Evolutionary conservation across 768 basidiomycete genomes (phyloP), one percentile per base, ranked within the genome.

Genomic region (Polyporus arcularius): DNA sequence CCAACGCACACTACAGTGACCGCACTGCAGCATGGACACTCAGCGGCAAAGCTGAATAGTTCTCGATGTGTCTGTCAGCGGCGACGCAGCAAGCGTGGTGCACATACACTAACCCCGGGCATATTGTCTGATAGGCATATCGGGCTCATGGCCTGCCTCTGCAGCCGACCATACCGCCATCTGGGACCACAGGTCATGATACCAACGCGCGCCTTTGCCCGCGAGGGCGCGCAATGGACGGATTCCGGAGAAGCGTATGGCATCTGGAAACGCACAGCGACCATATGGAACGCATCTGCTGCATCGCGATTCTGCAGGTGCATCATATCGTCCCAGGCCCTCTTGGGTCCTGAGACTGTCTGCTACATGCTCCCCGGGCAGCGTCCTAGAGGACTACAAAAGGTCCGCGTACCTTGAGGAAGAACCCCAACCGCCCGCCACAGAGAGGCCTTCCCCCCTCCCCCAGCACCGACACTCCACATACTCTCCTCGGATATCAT

Each of bases 231-330:
- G 50, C 38, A 43, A 53, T 41, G 45, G 31, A 18, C 18, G 31
- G 6, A 11, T 31, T 32, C 45, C 50, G 42, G 26, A 51, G 55
- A 53, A 57, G 55, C 48, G 28, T 32, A 51, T 49, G 60, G 31
- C 53, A 42, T 14, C 45, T 42, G 32, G 55, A 53, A 52, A 31
- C 14, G 14, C 5, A 21, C 50, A 46, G 12, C 55, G 18, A 43
- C 61, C 61, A 45, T 47, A 54, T 62, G 61, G 61, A 45, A 43
- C 55, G 46, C 42, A 49, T 53, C 56, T 47, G 15, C 7, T 53
- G 40, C 21, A 30, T 54, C 51, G 28, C 53, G 45, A 62, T 53
- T 18, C 45, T 40, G 45, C 47, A 48, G 50, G 26, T 38, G 56
- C 30, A 38, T 28, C 52, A 42, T 39, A 40, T 48, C 50, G 15